Evolutionary conservation across 805 yeast genomes (phyloP), one percentile per base, ranked within the genome.

Genomic region (Candida pseudofarinosa): DNA sequence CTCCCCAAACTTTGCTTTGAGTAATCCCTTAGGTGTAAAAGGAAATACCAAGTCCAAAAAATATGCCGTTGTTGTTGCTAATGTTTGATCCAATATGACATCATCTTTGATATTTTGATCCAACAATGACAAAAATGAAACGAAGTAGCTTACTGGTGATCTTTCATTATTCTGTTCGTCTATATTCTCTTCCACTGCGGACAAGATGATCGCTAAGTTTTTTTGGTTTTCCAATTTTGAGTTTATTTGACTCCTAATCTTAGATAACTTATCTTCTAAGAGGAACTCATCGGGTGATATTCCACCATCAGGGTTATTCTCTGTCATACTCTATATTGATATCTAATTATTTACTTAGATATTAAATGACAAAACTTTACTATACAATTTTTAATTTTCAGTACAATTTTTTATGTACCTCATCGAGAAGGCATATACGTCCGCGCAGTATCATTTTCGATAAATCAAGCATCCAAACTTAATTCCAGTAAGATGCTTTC

Each of bases 181-280:
- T 35, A 93, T 75, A 52, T 87, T 87, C 53, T 88, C 96, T 60
- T 93, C 99, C 38, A 93, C 90, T 3, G 97, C 96, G 17, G 84
- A 76, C 38, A 93, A 73, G 43, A 91, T 82, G 19, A 88, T 66
- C 6, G 97, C 96, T 49, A 87, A 71, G 58, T 85, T 88, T 56
- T 84, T 85, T 66, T 89, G 97, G 62, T 89, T 87, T 18, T 84
- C 88, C 39, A 90, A 68, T 59, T 88, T 88, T n/a, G 96, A 88
- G 48, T 66, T 74, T 53, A 76, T 66, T 56, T 89, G 97, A 3
- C 70, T 52, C 60, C 96, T 77, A 51, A 90, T 80, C 57, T 79
- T 80, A 45, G 78, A 73, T 35, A 88, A 64, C 57, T 76, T 83
- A 10, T 74, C 79, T 41, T 83, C 85, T 61, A 85, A 65, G 51